Evolutionary conservation across 768 basidiomycete species (phyloP), one percentile per base, ranked within the genome.

Genomic region (Lentinula raphanica): DNA sequence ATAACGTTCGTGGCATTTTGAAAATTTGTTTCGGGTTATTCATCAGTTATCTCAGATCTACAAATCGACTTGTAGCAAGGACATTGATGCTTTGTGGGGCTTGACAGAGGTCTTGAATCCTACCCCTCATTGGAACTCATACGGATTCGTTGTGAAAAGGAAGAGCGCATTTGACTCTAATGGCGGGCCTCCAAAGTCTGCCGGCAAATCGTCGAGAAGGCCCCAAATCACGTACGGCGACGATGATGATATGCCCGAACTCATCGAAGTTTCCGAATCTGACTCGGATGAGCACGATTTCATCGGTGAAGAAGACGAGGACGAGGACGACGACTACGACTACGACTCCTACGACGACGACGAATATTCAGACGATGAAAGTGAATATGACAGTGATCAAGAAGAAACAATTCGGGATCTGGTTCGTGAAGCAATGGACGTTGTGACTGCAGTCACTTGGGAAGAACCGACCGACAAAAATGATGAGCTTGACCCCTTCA

Each of bases 401-500:
- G 88, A 88, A 61, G 88, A 87, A 54, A 77, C 80, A 60, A 68
- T 90, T 28, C 74, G 84, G 19, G 81, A 83, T 31, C 67, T 85
- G 72, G 61, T 84, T 27, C 77, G 83, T 50, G 85, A 88, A 65
- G 91, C 90, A 3, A 88, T 91, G 87, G 84, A 90, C 59, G 73
- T 79, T 17, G 84, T 82, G 0, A 74, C 81, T 63, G 78, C 83
- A 51, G 76, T 80, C 19, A 86, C 85, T 56, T 85, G 84, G 68
- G 75, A 83, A 50, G 82, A 87, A 65, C 74, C 74, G 29, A 75
- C 71, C 56, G 68, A 69, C 12, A 68, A 69, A 13, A 66, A 68
- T 15, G 73, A 75, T 6, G 66, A 71, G 2, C 73, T 79, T 3
- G 74, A 82, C 54, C 75, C 79, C 49, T 76, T 79, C 48, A 67